Base-by-base conservation (phyloP, 208 protist species). In the Balamuthia mandrillaris region DNA sequence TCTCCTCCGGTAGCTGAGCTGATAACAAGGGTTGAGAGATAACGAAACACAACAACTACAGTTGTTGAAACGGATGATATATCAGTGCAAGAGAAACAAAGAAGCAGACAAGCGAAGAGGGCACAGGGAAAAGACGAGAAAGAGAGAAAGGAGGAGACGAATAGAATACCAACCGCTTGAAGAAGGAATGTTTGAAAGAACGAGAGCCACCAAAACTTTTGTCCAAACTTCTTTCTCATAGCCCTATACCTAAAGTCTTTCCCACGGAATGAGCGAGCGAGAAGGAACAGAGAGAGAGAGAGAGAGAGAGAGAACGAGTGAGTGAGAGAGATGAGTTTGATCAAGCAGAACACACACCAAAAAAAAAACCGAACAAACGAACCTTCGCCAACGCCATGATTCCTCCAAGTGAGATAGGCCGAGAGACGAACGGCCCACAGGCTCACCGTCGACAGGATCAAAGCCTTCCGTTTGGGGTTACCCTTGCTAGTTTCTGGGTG, bases 171-270 rank as follows among this genome's bases (percentile, higher is more conserved):
- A 60, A 82, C 75, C 51, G 75, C 75, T 65, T 82, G 75, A 5
- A 82, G 52, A 5, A 33, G 35, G 29, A 82, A 82, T 0, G 51
- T 42, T 2, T 21, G 39, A 52, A 82, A 82, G 0, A 82, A 37
- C 1, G 75, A 82, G 18, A 82, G 51, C 75, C 75, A 82, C 45
- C 52, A 65, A 37, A 82, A 82, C 49, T 82, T 82, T 24, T 45
- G 33, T 44, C 75, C 75, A 18, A 82, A 39, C 0, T 29, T 21
- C 24, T 49, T 82, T 29, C 75, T 45, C 75, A 82, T 82, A 7
- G 75, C 75, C 52, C 65, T 82, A 37, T 82, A 82, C 39, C 75
- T 45, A 52, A 66, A 82, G n/a, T 82, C 75, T 81, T n/a, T n/a
- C n/a, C n/a, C n/a, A n/a, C n/a, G n/a, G n/a, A n/a, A n/a, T n/a